Conservation (phyloP, 1,139 yeast genomes). For the Sugiyamaella xylanicola region DNA sequence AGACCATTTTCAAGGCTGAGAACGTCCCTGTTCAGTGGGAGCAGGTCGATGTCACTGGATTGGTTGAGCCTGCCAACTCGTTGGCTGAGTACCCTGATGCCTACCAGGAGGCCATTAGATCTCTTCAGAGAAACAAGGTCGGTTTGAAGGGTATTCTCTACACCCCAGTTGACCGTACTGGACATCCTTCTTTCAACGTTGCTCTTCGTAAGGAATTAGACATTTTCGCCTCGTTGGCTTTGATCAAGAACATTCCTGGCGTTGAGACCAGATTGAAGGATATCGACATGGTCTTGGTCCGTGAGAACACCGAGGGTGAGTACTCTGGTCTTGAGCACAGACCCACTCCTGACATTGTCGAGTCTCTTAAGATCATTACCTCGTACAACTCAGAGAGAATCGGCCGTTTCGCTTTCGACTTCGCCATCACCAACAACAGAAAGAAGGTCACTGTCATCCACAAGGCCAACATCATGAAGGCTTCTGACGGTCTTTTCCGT, state of each 20-base stretch:
- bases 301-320: slow-evolving; percentile 98
- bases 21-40: slow-evolving; percentile 95
- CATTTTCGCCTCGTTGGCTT: slow-evolving; percentile 89
- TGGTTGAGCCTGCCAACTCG: slow-evolving; percentile 52
- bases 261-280: slow-evolving; percentile 85
- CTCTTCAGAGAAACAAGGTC: slow-evolving; percentile 93
- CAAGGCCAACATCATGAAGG: slow-evolving; percentile 98
- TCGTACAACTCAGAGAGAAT: slow-evolving; percentile 95
- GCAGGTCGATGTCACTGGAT: slow-evolving; percentile 83
- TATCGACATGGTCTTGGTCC: slow-evolving; percentile 89
- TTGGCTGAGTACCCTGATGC: slow-evolving; percentile 49
- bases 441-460: slow-evolving; percentile 94
- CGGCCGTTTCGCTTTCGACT: slow-evolving; percentile 96
- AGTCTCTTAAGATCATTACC: slow-evolving; percentile 93
- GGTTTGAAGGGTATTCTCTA: slow-evolving; percentile 95
- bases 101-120: slow-evolving; percentile 85
- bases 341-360: slow-evolving; percentile 97
- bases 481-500: slow-evolving; percentile 97
- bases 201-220: slow-evolving; percentile 96
- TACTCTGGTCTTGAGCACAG: slow-evolving; percentile 98
- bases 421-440: slow-evolving; percentile 90
- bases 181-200: slow-evolving; percentile 85
- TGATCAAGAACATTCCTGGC: slow-evolving; percentile 94
- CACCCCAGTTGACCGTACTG: slow-evolving; percentile 77
- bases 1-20: slow-evolving; percentile 81